These are phyloP conservation scores for Rhizophlyctis rosea DNA, from an alignment of 192 early-diverging fungal species.

Conservation along the genomic window DNA sequence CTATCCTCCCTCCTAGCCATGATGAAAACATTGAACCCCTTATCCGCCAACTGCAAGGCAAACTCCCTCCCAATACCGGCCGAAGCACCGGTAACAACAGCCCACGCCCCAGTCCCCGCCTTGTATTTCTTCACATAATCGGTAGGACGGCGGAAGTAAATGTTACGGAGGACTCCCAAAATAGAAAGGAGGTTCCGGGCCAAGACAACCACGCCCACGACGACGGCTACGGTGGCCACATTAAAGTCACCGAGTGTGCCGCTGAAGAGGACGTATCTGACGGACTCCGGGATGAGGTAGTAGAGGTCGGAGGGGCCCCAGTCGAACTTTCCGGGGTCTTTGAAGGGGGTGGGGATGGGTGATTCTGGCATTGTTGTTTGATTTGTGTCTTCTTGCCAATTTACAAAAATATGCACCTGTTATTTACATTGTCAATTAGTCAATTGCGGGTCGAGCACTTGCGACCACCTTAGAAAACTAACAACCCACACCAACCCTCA, in stretches of 20 bases:
- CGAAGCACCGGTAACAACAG: slow-evolving; percentile 91
- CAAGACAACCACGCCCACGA: slow-evolving; percentile 14
- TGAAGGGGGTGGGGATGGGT: too few relatives aligned
- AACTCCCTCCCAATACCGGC: slow-evolving; percentile 97
- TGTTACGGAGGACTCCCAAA: slow-evolving; percentile 16
- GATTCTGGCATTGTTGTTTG: too few relatives aligned
- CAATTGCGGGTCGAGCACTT: too few relatives aligned
- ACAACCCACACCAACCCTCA: too few relatives aligned
- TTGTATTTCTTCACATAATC: slow-evolving; percentile 57
- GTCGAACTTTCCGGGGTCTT: too few relatives aligned
- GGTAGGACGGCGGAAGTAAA: slow-evolving; percentile 14
- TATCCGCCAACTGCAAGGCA: slow-evolving; percentile 82
- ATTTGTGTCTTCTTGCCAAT: too few relatives aligned
- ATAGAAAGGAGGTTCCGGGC: slow-evolving; percentile 11
- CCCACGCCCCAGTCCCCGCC: slow-evolving; percentile 61
- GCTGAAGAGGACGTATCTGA: slow-evolving; percentile 2
- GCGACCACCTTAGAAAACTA: too few relatives aligned
- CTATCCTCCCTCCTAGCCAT: slow-evolving; percentile 80
- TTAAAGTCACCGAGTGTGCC: slow-evolving; percentile 9
- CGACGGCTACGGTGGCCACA: slow-evolving; percentile 13
- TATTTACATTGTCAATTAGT: too few relatives aligned
- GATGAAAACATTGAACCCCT: slow-evolving; percentile 79
- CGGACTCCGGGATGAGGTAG: too few relatives aligned
- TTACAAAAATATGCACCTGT: too few relatives aligned
- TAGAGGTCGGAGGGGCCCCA: too few relatives aligned